These are phyloP conservation scores for Leishmania turanica DNA, from an alignment of 208 protist genomes.

Conservation along the genomic window DNA sequence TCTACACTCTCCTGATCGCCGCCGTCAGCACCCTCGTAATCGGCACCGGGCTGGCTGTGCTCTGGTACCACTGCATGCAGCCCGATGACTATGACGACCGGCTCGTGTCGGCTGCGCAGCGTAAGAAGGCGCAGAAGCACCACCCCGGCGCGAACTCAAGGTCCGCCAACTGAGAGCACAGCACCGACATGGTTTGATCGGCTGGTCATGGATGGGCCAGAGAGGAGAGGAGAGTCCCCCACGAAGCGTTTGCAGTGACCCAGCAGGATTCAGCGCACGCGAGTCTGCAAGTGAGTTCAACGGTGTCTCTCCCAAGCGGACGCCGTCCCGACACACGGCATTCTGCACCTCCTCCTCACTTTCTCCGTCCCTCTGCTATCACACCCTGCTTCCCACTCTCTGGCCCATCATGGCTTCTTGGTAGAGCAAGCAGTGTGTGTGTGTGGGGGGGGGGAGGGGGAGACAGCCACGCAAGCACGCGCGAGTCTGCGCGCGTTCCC, in stretches of 20 bases:
- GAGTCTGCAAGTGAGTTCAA: neutral
- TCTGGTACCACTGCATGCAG: conserved; percentile 46
- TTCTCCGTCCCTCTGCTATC: neutral
- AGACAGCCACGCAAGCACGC: neutral
- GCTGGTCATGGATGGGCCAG: neutral
- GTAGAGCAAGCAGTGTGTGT: neutral
- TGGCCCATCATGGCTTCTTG: neutral
- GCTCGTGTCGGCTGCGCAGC: conserved; percentile 29
- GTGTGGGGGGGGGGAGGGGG: too few relatives aligned
- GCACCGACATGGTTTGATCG: neutral
- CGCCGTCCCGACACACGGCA: neutral
- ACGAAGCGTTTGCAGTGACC: neutral
- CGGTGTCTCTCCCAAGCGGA: neutral
- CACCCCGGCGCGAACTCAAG: neutral
- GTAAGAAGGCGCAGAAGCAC: conserved; percentile 12
- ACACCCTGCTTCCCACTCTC: neutral
- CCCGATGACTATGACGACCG: conserved; percentile 36
- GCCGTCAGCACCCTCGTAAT: conserved; percentile 22
- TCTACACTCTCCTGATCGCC: conserved; percentile 40
- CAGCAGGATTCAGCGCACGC: neutral
- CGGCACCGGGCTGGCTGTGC: conserved; percentile 26
- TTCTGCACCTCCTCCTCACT: neutral
- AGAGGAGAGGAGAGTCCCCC: neutral
- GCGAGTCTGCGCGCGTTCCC: neutral
- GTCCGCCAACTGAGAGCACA: neutral